These are phyloP conservation scores for Triticum timopheevii DNA, from an alignment of 176 grass and related monocot genomes.

Conservation along the genomic window DNA sequence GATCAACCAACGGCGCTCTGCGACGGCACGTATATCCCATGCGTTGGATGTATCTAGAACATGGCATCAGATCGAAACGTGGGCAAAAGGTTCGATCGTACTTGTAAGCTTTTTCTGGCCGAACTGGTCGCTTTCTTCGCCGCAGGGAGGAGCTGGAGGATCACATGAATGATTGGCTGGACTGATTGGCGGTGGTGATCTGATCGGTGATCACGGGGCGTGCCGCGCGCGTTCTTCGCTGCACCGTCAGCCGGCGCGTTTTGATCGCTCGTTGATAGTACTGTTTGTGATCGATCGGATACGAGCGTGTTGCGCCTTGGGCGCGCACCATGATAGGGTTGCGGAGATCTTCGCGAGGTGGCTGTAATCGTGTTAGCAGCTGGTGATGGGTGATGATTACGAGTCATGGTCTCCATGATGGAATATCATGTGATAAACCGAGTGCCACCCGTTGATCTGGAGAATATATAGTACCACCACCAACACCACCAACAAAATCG, in stretches of 20 bases:
- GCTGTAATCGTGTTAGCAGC: not conserved
- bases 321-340: too few relatives aligned
- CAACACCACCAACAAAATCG: too few relatives aligned
- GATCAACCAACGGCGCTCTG: not conserved
- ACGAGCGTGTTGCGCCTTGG: not conserved
- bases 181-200: not conserved
- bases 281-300: not conserved
- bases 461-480: too few relatives aligned
- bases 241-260: not conserved
- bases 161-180: not conserved
- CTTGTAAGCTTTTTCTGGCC: not conserved
- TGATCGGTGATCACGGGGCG: not conserved
- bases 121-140: not conserved
- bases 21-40: not conserved
- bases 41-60: not conserved
- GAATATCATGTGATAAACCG: too few relatives aligned
- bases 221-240: conserved; percentile 15
- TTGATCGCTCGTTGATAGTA: not conserved
- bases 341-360: not conserved
- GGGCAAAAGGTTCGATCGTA: not conserved
- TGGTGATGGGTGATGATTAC: not conserved
- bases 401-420: too few relatives aligned
- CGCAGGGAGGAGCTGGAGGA: not conserved
- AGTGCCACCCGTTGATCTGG: too few relatives aligned
- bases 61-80: not conserved